Evolutionary conservation across 345 rosid species (phyloP).

Genomic region (Garcia nutans): DNA sequence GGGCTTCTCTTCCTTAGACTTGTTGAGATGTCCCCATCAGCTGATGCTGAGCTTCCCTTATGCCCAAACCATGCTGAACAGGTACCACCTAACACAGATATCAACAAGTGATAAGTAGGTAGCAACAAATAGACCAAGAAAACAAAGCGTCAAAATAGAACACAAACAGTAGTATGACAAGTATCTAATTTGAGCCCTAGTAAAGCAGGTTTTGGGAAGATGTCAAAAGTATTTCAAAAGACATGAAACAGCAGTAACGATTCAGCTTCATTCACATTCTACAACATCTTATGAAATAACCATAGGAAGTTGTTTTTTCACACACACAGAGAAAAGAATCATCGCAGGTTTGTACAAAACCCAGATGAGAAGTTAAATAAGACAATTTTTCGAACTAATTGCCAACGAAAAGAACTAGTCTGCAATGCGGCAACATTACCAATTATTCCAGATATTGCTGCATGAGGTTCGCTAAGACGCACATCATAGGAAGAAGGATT

Average conservation of each 20-base stretch:
- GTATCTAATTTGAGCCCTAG: not conserved
- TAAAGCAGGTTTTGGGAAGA: not conserved
- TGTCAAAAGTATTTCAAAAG: too few relatives aligned
- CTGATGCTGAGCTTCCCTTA: constrained; percentile 27
- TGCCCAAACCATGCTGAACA: constrained; percentile 63
- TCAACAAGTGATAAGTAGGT: constrained; percentile 10
- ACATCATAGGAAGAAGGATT: constrained; percentile 56
- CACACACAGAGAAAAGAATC: not conserved
- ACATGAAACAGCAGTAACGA: not conserved
- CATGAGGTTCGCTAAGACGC: constrained; percentile 69
- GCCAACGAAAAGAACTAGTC: not conserved
- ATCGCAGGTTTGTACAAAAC: not conserved
- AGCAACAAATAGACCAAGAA: not conserved
- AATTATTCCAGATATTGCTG: constrained; percentile 65
- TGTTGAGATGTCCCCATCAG: constrained; percentile 17
- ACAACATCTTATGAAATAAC: not conserved
- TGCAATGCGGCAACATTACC: constrained; percentile 38
- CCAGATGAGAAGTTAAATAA: not conserved
- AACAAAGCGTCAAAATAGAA: not conserved
- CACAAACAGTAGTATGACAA: not conserved
- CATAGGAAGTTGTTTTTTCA: too few relatives aligned
- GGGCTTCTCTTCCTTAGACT: constrained; percentile 49
- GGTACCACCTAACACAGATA: constrained; percentile 47
- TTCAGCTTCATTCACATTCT: not conserved
- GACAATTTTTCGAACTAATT: not conserved